Base-by-base conservation (phyloP, 2,329 filamentous ascomycete species). In the Chaetomiaceae sp. region DNA sequence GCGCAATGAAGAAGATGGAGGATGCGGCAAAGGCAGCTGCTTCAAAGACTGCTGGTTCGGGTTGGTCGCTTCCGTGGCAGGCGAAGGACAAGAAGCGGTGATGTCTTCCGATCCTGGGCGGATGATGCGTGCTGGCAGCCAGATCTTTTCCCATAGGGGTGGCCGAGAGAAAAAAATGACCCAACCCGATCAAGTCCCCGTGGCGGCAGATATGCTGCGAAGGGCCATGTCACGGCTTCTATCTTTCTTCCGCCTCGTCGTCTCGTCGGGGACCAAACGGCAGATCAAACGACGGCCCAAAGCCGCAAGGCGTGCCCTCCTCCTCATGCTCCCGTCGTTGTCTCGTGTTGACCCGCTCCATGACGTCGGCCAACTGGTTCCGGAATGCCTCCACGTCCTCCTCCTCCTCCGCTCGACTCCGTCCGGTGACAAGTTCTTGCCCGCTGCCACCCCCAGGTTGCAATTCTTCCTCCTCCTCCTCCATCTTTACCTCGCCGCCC, bases 321-420 rank as follows among this genome's bases (percentile, higher is more conserved):
- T 23, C 9, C n/a, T 44, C 30, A 30, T 35, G 19, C 31, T 35
- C 30, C n/a, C 31, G 19, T 17, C 19, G 13, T 20, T 35, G 42
- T 34, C 20, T 44, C 10, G 53, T 51, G 13, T 43, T 53, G 16
- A 53, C 49, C 7, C 51, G 50, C 17, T 53, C 41, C 19, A 63
- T 59, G 9, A 48, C 52, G 19, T 57, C 53, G 9, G 52, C 55
- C 10, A 62, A 21, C 31, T 64, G 55, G 17, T 56, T 49, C 10
- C 52, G 51, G 13, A 58, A 21, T 6, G 6, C 43, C 30, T 49
- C 40, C 23, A 9, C 30, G 4, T 56, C 51, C 14, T 34, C 33
- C 17, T 54, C 30, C 3, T 50, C 47, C n/a, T 52, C 39, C 14
- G 2, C 41, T 14, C 19, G 16, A 13, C 47, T 25, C 16, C 13